Base-by-base conservation (phyloP, 2,329 filamentous ascomycete genomes). In the Aspergillus persii region DNA sequence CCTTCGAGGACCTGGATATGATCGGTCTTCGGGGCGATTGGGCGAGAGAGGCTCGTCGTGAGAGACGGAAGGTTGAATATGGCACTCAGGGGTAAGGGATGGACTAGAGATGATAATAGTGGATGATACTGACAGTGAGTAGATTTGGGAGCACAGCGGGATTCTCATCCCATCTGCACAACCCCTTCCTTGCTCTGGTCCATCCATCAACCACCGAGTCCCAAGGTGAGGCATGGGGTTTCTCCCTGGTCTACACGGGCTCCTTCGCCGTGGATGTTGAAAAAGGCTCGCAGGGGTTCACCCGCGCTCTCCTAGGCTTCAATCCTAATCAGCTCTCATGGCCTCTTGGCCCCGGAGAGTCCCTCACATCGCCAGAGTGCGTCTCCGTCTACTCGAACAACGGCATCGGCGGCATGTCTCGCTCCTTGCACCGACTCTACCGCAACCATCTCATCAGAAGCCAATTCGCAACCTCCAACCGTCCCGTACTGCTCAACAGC, bases 161-260 rank as follows among this genome's bases (percentile, higher is more conserved):
- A 1, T 89, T 86, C 67, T 85, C 86, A 0, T 88, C 85, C 0
- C 84, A 88, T 63, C 75, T 85, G 1, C 84, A 88, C 68, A 89
- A 89, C 64, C 86, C 86, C 0, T 89, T 89, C 74, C 77, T 89
- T 26, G 79, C 84, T 0, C 71, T 89, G 2, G 77, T 84, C 0
- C 76, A 82, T 3, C 81, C 85, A 0, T 76, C 75, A 0, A 84
- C 86, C 0, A 89, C 86, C 1, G 86, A 89, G 65, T 80, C 81
- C 0, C 77, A 80, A 2, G 86, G 86, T 1, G 81, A 87, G 41
- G 85, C 83, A 6, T 89, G 84, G 79, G 86, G 85, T 0, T 88
- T 89, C 70, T 87, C 84, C 1, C 78, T 89, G 2, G 77, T 89
- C 18, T 89, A 88, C 70, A 85, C 84, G 0, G 86, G 86, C 2